Base-by-base conservation (phyloP, 257 asterid species). In the Solanum lycopersicoides region DNA sequence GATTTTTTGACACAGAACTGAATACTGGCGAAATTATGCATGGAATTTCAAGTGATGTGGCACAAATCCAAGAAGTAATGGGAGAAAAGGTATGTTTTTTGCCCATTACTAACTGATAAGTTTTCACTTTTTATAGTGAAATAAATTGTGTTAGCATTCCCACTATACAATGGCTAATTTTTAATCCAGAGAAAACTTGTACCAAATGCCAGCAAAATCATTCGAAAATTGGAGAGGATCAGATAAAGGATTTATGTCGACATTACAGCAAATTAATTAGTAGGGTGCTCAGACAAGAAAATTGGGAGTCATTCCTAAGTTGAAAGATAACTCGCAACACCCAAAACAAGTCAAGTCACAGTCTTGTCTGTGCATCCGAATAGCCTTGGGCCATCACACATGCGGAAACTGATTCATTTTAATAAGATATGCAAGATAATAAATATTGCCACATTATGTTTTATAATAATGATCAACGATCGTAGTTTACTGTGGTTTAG, bases 1-100 rank as follows among this genome's bases (percentile, higher is more conserved):
- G 93, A 23, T 95, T 91, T 89, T 95, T 95, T 16, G 98, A 95
- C 91, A 95, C 94, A 10, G 92, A 93, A 69, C 82, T 95, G 32
- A 93, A 92, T 72, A 95, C 98, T 0, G 89, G 96, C 74, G 98
- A 95, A 86, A 91, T 95, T 34, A 95, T 95, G 98, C 98, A 95
- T 87, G 98, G 98, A 85, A 95, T 95, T 89, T 94, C 98, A 20
- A 94, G 97, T 69, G 98, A 95, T 83, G 98, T 95, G 71, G 98
- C 98, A 79, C 97, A 94, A 87, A 95, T 95, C 83, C 98, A 95
- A 91, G 98, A 95, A 94, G 96, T 95, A 59, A 94, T 95, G 97
- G 95, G 97, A 32, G 98, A 95, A 74, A 95, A 95, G 98, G 98
- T 95, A 86, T 44, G 12, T 30, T 41, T 63, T 35, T 63, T 16